Evolutionary conservation across 2,329 filamentous ascomycete species (phyloP).

Genomic region (Epichloe aotearoae): DNA sequence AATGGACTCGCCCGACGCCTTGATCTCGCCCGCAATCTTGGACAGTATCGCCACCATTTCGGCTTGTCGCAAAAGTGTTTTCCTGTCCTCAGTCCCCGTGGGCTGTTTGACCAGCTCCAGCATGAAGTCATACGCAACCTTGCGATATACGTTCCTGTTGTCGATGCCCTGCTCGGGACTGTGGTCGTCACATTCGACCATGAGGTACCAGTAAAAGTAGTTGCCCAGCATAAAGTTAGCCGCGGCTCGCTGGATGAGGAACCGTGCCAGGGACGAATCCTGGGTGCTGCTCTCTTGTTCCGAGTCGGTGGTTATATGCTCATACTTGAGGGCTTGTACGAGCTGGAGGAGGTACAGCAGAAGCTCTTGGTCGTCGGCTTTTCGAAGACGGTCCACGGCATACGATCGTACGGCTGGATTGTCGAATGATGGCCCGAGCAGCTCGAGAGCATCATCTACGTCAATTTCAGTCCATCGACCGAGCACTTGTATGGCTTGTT

Average conservation of each 20-base stretch:
- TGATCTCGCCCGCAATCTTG: conserved; percentile 80
- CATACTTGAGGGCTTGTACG: conserved; percentile 91
- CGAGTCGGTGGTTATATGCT: conserved; percentile 54
- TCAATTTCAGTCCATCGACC: conserved; percentile 95
- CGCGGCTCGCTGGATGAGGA: conserved; percentile 77
- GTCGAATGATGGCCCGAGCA: conserved; percentile 85
- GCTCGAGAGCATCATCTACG: conserved; percentile 87
- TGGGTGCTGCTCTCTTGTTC: conserved; percentile 43
- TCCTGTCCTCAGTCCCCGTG: conserved; percentile 59
- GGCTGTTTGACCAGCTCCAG: conserved; percentile 60
- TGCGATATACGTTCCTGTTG: conserved; percentile 76
- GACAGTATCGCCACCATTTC: conserved; percentile 79
- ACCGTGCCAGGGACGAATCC: conserved; percentile 77
- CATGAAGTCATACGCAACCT: conserved; percentile 96
- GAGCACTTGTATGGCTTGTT: conserved; percentile 80
- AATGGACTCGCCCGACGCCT: conserved; percentile 64
- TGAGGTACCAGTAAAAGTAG: conserved; percentile 95
- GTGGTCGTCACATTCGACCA: conserved; percentile 88
- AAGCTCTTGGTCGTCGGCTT: conserved; percentile 85
- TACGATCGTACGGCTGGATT: conserved; percentile 82
- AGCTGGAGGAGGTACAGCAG: conserved; percentile 85
- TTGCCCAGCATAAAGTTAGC: conserved; percentile 86
- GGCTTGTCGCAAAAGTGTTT: conserved; percentile 69
- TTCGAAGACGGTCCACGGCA: conserved; percentile 80
- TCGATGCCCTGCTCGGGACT: conserved; percentile 61